Percentiles rank a stretch among this genome's conserved stretches.
Evolutionary conservation across 768 basidiomycete genomes (phyloP).

Genomic region (Grammothele lineata): DNA sequence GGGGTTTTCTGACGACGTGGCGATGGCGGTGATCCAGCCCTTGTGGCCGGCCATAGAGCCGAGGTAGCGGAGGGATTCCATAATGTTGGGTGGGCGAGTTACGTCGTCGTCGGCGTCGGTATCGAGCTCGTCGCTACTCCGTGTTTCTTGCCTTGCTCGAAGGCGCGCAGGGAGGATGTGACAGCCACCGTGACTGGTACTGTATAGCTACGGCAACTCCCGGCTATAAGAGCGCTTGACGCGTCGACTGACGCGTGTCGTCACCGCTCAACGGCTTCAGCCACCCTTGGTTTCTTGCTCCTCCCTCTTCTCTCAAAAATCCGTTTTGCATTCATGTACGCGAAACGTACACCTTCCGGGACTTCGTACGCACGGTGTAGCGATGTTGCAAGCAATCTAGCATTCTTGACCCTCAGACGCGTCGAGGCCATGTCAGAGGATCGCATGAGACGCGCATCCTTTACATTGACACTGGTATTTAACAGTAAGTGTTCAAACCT

Average conservation of each 20-base stretch:
- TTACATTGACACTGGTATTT: no score
- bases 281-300: conserved; percentile 5
- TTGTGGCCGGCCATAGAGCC: conserved; percentile 91
- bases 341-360: no score
- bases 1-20: conserved; percentile 97
- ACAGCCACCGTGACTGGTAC: conserved; percentile 62
- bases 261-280: no score
- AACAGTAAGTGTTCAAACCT: no score
- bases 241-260: no score
- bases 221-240: conserved; percentile 7
- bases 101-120: conserved; percentile 28
- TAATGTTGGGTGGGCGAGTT: conserved; percentile 19
- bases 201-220: conserved; percentile 45
- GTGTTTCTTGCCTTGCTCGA: conserved; percentile 14
- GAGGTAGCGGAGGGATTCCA: conserved; percentile 83
- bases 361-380: no score
- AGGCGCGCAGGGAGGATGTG: conserved; percentile 29
- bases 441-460: no score
- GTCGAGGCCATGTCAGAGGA: no score
- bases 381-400: no score
- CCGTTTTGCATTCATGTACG: no score
- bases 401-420: no score
- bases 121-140: conserved; percentile 24
- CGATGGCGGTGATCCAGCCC: conserved; percentile 98
- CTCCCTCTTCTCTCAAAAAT: conserved; percentile 13